These are phyloP conservation scores for Artemisia annua DNA, from an alignment of 129 eudicot genomes.

Conservation along the genomic window DNA sequence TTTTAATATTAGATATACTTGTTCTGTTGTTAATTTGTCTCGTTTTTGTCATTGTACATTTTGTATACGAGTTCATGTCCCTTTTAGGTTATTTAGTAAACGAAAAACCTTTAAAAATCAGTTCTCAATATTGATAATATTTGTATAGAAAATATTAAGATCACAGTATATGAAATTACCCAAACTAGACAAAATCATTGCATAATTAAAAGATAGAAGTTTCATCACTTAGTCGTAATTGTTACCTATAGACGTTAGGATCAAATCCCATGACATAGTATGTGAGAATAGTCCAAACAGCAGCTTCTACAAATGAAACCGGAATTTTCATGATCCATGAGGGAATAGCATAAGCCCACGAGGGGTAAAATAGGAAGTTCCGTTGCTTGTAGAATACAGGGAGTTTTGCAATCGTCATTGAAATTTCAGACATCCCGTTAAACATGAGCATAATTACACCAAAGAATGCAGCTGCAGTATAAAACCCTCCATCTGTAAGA, in stretches of 20 bases:
- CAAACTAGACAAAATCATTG: too few relatives aligned
- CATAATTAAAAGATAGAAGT: too few relatives aligned
- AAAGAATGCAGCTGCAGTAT: not conserved
- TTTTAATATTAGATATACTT: too few relatives aligned
- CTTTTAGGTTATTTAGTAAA: too few relatives aligned
- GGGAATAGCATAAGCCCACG: not conserved
- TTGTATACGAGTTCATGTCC: too few relatives aligned
- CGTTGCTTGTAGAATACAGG: constrained; percentile 9
- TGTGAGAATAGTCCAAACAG: not conserved
- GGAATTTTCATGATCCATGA: constrained; percentile 3
- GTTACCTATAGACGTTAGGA: not conserved
- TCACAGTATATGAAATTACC: too few relatives aligned
- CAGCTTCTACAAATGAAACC: not conserved
- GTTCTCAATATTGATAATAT: too few relatives aligned
- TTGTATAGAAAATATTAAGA: too few relatives aligned
- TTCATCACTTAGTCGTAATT: not conserved
- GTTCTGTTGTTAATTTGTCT: too few relatives aligned
- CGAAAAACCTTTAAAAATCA: too few relatives aligned
- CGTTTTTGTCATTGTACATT: too few relatives aligned
- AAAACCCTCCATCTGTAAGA: not conserved
- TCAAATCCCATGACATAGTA: constrained; percentile 2
- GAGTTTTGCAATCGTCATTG: not conserved
- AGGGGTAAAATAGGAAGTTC: not conserved
- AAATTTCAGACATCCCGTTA: not conserved
- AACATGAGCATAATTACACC: not conserved